These are phyloP conservation scores for Astragalus membranaceus DNA, from an alignment of 306 rosid genomes.

Conservation along the genomic window DNA sequence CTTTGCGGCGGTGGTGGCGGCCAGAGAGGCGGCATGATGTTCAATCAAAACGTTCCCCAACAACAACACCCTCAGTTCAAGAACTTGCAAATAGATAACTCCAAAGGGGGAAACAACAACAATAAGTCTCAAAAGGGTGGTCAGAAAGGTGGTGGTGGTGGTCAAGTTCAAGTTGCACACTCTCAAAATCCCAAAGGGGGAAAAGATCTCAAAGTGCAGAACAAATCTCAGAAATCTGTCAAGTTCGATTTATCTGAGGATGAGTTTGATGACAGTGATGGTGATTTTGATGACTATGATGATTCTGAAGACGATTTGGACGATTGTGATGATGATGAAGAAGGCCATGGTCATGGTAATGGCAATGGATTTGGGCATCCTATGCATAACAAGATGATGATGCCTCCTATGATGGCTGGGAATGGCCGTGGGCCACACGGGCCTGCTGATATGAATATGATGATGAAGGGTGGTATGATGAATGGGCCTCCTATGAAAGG, in stretches of 20 bases:
- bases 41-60: constrained; percentile 29
- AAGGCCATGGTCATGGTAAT: constrained; percentile 30
- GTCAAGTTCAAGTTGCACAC: constrained; percentile 30
- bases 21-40: constrained; percentile 34
- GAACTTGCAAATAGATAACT: constrained; percentile 40
- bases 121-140: constrained; percentile 50
- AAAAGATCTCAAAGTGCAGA: constrained; percentile 25
- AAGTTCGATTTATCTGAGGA: constrained; percentile 56
- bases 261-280: constrained; percentile 49
- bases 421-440: constrained; percentile 48
- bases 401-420: constrained; percentile 29
- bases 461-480: constrained; percentile 22
- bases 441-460: constrained; percentile 18
- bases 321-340: constrained; percentile 40
- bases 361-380: constrained; percentile 45
- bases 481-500: constrained; percentile 50
- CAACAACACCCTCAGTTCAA: constrained; percentile 53
- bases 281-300: constrained; percentile 50
- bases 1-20: constrained; percentile 45
- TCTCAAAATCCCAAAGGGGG: constrained; percentile 43
- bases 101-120: constrained; percentile 41
- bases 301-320: constrained; percentile 48
- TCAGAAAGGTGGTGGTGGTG: constrained; percentile 35
- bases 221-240: constrained; percentile 66
- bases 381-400: constrained; percentile 31